Base-by-base conservation (phyloP, 495 filamentous ascomycete genomes). In the Lophiostoma macrostomum region DNA sequence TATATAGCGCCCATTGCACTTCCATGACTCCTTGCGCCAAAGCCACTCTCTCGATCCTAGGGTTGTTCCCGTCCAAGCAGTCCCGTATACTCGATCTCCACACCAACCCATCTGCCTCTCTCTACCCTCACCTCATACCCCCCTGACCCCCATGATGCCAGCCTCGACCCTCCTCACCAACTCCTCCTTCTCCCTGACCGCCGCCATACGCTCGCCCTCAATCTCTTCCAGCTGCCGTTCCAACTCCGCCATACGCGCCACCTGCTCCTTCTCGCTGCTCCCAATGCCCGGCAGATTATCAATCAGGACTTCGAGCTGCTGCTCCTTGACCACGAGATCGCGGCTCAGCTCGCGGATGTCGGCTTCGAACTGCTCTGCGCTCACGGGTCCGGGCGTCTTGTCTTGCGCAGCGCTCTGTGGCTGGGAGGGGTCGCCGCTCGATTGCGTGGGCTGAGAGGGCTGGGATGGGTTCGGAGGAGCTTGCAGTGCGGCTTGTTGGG, bases 241-340 rank as follows among this genome's bases (percentile, higher is more conserved):
- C 61, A 96, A 67, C 58, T 83, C 85, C 56, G 74, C 73, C 52
- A 98, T 88, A 59, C 79, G 76, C 47, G 74, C 70, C 64, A 86
- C 78, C 72, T 98, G 93, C 66, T 90, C 86, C 52, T 79, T 78
- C 74, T 94, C 85, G 53, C 86, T 91, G 35, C 84, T 85, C 14
- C 87, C 87, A 38, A 96, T 80, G 0, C 93, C 93, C 0, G 93
- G 93, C n/a, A 98, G 71, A 13, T 78, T 77, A 2, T 80, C 83
- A 55, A 96, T 89, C 48, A 98, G 69, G 20, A 81, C 75, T 72
- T 98, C 93, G 60, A 97, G 93, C 78, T 96, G 90, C 74, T 96
- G 89, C 59, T 91, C 87, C 69, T 96, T 90, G 49, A 88, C 70
- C 43, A 98, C 84, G 0, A 98, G 75, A 63, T 96, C 91, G 12